These are phyloP conservation scores for Lentinula sp. DNA, from an alignment of 768 basidiomycete species.

Conservation along the genomic window DNA sequence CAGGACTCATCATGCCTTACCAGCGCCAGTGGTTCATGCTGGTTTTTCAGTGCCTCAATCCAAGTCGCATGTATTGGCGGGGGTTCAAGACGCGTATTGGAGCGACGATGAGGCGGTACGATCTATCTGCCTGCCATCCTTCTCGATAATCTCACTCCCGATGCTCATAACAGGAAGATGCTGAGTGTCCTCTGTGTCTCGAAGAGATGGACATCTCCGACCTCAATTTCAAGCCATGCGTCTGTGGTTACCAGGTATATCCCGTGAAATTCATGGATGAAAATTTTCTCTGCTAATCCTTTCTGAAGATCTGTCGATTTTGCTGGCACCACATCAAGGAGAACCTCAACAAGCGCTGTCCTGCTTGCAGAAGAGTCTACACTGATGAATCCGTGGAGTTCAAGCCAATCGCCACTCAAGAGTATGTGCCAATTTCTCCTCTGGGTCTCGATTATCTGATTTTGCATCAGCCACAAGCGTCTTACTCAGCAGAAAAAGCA, in stretches of 20 bases:
- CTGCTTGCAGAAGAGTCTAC: conserved; percentile 91
- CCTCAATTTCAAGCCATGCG: conserved; percentile 98
- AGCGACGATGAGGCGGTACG: conserved; percentile 85
- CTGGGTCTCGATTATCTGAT: conserved; percentile 4
- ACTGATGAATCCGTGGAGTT: conserved; percentile 92
- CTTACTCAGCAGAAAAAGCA: conserved; percentile 94
- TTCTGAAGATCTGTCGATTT: conserved; percentile 90
- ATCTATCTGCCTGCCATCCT: conserved; percentile 5
- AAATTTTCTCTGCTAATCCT: background rate
- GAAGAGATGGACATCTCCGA: conserved; percentile 99
- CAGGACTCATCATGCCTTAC: conserved; percentile 58
- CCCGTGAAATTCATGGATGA: background rate
- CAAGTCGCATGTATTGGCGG: conserved; percentile 81
- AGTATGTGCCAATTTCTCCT: conserved; percentile 52
- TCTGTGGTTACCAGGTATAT: conserved; percentile 93
- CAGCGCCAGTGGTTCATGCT: conserved; percentile 69
- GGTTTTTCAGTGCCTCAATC: conserved; percentile 69
- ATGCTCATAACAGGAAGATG: conserved; percentile 70
- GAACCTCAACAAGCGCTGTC: conserved; percentile 93
- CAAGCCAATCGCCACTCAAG: conserved; percentile 91
- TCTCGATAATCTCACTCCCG: conserved; percentile 9
- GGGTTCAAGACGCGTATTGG: conserved; percentile 96
- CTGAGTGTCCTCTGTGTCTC: conserved; percentile 95
- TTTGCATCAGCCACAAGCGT: conserved; percentile 72
- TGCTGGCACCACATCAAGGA: conserved; percentile 99